A percentile compares a stretch with the other conserved stretches of the same genome.
Conservation (phyloP, 371 early-diverging fungal species). For the Mortierella sp. region DNA sequence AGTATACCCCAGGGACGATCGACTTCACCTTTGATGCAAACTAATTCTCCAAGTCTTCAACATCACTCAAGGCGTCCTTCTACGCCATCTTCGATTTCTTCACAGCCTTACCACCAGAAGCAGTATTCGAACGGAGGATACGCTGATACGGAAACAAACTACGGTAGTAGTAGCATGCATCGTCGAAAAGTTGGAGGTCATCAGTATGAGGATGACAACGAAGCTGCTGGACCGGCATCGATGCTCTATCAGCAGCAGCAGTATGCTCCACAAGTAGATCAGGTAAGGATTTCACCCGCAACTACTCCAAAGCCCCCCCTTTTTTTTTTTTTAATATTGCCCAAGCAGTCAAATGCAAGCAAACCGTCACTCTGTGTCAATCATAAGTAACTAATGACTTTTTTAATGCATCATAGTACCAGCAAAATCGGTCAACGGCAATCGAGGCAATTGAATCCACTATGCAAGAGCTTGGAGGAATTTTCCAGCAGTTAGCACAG, state of each 20-base stretch:
- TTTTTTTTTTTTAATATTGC: background rate
- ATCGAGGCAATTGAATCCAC: slow-evolving; percentile 97
- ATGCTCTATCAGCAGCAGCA: slow-evolving; percentile 55
- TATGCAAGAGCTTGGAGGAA: slow-evolving; percentile 95
- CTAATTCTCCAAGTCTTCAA: slow-evolving; percentile 36
- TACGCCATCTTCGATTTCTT: slow-evolving; percentile 19
- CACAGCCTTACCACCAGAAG: slow-evolving; percentile 12
- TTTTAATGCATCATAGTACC: slow-evolving; percentile 66
- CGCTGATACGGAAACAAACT: slow-evolving; percentile 16
- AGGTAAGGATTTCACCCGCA: slow-evolving; percentile 7
- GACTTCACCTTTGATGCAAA: slow-evolving; percentile 64
- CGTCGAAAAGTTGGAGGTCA: slow-evolving; percentile 34
- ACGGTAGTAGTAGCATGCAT: slow-evolving; percentile 39
- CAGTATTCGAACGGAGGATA: slow-evolving; percentile 27
- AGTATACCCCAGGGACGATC: slow-evolving; percentile 48
- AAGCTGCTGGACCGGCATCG: slow-evolving; percentile 61
- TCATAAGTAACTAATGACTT: background rate
- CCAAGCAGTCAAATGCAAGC: background rate
- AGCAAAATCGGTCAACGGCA: slow-evolving; percentile 88
- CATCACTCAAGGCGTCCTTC: too few species aligned
- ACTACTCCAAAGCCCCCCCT: background rate
- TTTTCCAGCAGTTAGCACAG: slow-evolving; percentile 93
- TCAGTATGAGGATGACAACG: slow-evolving; percentile 45
- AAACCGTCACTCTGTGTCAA: background rate
- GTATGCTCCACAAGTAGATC: slow-evolving; percentile 35